Conservation (phyloP, 495 filamentous ascomycete genomes). For the Penicillium bialowiezense region DNA sequence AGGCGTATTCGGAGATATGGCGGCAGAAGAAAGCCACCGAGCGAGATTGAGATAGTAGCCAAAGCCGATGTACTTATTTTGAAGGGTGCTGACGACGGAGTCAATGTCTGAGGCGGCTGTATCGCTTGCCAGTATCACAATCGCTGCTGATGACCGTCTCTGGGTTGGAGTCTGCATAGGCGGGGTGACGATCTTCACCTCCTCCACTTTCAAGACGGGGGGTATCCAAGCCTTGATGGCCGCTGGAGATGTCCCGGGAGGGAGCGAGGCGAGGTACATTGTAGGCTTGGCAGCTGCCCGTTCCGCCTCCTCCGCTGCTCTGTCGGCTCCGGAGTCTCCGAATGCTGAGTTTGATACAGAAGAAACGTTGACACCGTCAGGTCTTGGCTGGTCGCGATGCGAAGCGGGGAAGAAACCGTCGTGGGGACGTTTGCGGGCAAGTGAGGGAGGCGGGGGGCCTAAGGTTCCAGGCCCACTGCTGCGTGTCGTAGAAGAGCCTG, state of each 20-base stretch:
- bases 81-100: slow-evolving; percentile 68
- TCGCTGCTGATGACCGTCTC: slow-evolving; percentile 74
- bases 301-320: slow-evolving; percentile 55
- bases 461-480: slow-evolving; percentile 76
- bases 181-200: slow-evolving; percentile 69
- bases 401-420: slow-evolving; percentile 40
- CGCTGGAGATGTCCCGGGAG: slow-evolving; percentile 64
- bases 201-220: slow-evolving; percentile 66
- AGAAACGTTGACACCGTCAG: slow-evolving; percentile 8
- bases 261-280: slow-evolving; percentile 64
- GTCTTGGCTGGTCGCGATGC: slow-evolving; percentile 24
- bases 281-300: slow-evolving; percentile 83
- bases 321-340: slow-evolving; percentile 53
- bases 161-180: slow-evolving; percentile 58
- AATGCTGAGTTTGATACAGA: slow-evolving; percentile 46
- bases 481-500: slow-evolving; percentile 43
- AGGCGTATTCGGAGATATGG: slow-evolving; percentile 55
- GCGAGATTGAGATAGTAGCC: slow-evolving; percentile 82
- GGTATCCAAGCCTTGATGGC: slow-evolving; percentile 74
- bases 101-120: slow-evolving; percentile 86
- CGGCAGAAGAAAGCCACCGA: slow-evolving; percentile 81
- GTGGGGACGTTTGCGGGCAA: slow-evolving; percentile 50
- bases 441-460: slow-evolving; percentile 56
- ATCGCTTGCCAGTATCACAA: slow-evolving; percentile 81
- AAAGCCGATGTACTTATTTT: slow-evolving; percentile 83